Evolutionary conservation across 495 filamentous ascomycete species (phyloP).

Genomic region (Aspergillus conjunctus): DNA sequence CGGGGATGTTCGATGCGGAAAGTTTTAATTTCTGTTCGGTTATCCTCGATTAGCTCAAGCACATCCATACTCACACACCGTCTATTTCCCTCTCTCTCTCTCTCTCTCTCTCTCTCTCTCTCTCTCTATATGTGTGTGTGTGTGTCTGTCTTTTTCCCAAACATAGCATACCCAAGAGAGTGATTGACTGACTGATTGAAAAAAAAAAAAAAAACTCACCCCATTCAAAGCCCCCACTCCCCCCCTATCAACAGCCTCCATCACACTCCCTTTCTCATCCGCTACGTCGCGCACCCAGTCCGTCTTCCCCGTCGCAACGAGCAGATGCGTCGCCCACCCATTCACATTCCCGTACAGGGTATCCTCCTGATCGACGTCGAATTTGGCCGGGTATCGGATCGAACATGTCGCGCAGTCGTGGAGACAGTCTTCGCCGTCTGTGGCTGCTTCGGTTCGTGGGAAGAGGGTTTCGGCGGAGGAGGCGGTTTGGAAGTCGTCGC

Average conservation of each 20-base stretch:
- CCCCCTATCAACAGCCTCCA: conserved; percentile 80
- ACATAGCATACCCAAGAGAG: neutral
- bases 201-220: conserved; percentile 50
- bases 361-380: conserved; percentile 74
- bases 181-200: neutral
- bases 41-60: conserved; percentile 7
- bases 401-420: conserved; percentile 88
- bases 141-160: too few relatives aligned
- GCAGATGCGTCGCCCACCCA: conserved; percentile 83
- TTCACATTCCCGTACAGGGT: conserved; percentile 85
- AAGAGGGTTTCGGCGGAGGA: conserved; percentile 44
- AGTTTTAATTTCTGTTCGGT: conserved; percentile 73
- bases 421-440: conserved; percentile 88
- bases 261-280: conserved; percentile 90
- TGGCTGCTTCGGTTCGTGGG: conserved; percentile 58
- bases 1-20: conserved; percentile 90
- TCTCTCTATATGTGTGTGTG: too few relatives aligned
- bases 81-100: neutral
- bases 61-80: neutral
- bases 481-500: conserved; percentile 44
- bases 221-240: conserved; percentile 70
- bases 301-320: conserved; percentile 92
- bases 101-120: too few relatives aligned
- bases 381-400: conserved; percentile 73
- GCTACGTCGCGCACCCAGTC: conserved; percentile 92